Evolutionary conservation across 192 early-diverging fungal genomes (phyloP).

Genomic region (Backusella sp.): DNA sequence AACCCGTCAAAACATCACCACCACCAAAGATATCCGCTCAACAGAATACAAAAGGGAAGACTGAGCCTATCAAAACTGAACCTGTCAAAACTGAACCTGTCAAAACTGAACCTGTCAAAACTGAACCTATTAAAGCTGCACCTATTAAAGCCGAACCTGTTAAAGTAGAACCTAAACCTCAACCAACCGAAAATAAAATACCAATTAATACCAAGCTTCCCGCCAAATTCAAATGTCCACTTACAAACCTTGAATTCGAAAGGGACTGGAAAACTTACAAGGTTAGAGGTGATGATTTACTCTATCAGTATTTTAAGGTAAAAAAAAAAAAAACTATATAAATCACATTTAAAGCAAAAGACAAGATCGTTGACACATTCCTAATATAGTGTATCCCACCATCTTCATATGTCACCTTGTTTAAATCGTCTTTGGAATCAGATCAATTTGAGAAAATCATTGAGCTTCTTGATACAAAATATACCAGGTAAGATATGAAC

Average conservation of each 20-base stretch:
- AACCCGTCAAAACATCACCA: neutral
- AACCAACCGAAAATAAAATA: neutral
- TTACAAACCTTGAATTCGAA: constrained; percentile 70
- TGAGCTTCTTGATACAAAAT: constrained; percentile 34
- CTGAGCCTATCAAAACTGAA: neutral
- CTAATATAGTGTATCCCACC: constrained; percentile 41
- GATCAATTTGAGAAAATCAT: constrained; percentile 51
- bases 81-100: neutral
- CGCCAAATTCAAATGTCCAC: constrained; percentile 3
- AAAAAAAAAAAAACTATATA: too few species aligned
- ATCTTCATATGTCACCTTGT: constrained; percentile 33
- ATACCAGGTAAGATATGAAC: constrained; percentile 14
- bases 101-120: neutral
- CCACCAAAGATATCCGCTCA: neutral
- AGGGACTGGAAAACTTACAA: constrained; percentile 68
- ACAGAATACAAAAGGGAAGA: neutral
- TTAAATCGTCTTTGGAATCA: constrained; percentile 48
- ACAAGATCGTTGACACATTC: neutral
- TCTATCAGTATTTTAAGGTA: constrained; percentile 68
- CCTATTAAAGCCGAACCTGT: neutral
- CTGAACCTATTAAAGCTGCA: neutral
- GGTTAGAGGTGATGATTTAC: constrained; percentile 36
- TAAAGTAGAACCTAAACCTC: neutral
- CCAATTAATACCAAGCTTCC: neutral
- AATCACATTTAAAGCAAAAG: neutral